Conservation (phyloP, 371 early-diverging fungal genomes). For the Cokeromyces recurvatus region DNA sequence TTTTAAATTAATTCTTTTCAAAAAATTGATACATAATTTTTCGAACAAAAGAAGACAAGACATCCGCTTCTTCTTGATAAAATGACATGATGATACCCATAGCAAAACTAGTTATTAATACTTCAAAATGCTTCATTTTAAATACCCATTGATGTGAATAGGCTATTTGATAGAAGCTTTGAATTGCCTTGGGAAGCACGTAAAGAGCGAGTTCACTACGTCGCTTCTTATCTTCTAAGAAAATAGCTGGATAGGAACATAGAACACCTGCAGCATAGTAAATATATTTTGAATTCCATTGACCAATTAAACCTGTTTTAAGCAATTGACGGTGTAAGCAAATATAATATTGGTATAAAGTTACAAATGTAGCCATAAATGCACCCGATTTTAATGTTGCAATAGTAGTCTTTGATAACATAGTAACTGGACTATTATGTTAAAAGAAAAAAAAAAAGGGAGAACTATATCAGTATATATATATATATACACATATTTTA, state of each 20-base stretch:
- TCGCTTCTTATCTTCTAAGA: slow-evolving; percentile 65
- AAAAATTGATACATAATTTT: slow-evolving; percentile 55
- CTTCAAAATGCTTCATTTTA: slow-evolving; percentile 54
- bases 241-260: slow-evolving; percentile 52
- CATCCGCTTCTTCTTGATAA: slow-evolving; percentile 60
- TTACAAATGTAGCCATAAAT: slow-evolving; percentile 60
- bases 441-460: not conserved
- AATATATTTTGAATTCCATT: slow-evolving; percentile 52
- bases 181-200: slow-evolving; percentile 58
- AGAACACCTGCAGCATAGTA: slow-evolving; percentile 60
- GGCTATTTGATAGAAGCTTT: slow-evolving; percentile 53
- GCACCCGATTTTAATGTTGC: slow-evolving; percentile 58
- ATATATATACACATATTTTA: too few species aligned
- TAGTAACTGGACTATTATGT: slow-evolving; percentile 45
- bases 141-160: slow-evolving; percentile 56
- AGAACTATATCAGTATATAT: too few species aligned
- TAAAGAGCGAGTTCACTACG: slow-evolving; percentile 69
- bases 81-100: slow-evolving; percentile 59
- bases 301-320: slow-evolving; percentile 26
- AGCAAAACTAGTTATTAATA: slow-evolving; percentile 44
- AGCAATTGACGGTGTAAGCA: slow-evolving; percentile 59
- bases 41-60: slow-evolving; percentile 53
- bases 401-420: slow-evolving; percentile 43
- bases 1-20: slow-evolving; percentile 38
- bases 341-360: slow-evolving; percentile 55